phyloP scores from a whole-genome alignment of 1,284 basidiomycete genomes.

The Cryptococcus wingfieldii region DNA sequence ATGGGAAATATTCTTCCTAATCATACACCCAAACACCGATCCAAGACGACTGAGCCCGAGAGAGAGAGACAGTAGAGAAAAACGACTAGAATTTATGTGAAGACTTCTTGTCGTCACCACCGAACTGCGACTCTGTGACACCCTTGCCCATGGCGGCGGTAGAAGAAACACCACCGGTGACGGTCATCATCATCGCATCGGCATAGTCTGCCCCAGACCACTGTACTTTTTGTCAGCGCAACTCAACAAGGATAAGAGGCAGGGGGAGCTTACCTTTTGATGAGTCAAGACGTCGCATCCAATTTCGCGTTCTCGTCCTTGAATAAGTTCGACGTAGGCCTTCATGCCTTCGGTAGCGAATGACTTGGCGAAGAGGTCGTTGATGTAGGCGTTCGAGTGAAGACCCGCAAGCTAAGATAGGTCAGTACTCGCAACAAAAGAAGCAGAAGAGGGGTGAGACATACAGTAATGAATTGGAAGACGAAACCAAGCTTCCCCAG shows the following conservation, averaged over 20 bases:
- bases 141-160: conserved; percentile 94
- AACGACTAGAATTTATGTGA: conserved; percentile 19
- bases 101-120: conserved; percentile 18
- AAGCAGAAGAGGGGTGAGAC: conserved; percentile 35
- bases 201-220: conserved; percentile 95
- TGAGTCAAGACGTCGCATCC: conserved; percentile 79
- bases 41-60: too few relatives aligned
- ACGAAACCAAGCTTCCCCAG: conserved; percentile 47
- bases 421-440: background rate
- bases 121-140: conserved; percentile 86
- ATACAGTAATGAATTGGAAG: conserved; percentile 97
- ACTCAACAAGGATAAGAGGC: conserved; percentile 16
- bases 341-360: conserved; percentile 77
- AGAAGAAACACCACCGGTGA: conserved; percentile 90
- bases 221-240: conserved; percentile 45
- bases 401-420: conserved; percentile 75
- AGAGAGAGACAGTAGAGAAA: too few relatives aligned
- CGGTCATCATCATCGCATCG: conserved; percentile 86
- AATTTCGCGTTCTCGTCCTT: conserved; percentile 79
- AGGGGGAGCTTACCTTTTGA: conserved; percentile 53
- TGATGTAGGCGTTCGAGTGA: conserved; percentile 96
- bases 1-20: too few relatives aligned
- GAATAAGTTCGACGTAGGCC: conserved; percentile 57
- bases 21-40: too few relatives aligned
- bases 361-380: conserved; percentile 80